Evolutionary conservation across 495 filamentous ascomycete species (phyloP), one percentile per base, ranked within the genome.

Genomic region (Aspergillus panamensis): DNA sequence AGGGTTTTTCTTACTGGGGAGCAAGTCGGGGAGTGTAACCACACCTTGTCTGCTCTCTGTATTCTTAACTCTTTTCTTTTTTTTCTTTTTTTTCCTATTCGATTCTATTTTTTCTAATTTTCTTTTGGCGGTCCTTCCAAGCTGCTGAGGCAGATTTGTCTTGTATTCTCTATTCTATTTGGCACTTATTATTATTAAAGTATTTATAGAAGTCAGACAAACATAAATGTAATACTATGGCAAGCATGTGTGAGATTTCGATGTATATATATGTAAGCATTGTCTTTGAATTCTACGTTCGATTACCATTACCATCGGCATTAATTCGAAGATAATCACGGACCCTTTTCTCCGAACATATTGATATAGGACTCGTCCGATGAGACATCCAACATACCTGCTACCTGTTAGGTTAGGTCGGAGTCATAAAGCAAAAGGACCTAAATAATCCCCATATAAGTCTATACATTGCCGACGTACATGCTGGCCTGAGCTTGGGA

Each of bases 41-140:
- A 13, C 6, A 45, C 21, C 25, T 21, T 40, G 37, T 29, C 54
- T 52, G 29, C 55, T 56, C 60, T 58, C 29, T 66, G 60, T 66
- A 66, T 66, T 66, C 55, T 62, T 61, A 31, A 48, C 37, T 55
- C 47, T 33, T 54, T 54, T 54, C 57, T 44, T 33, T 49, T 39
- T 55, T 17, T 33, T 54, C 51, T 54, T 59, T 44, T 33, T 49
- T 39, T 55, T 17, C 43, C 40, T 42, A 3, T 39, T 39, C n/a
- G 1, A 1, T 8, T 39, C 8, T 39, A 39, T n/a, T 39, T 39
- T 44, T 44, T 19, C 4, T 45, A 19, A 9, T 45, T 45, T 5
- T 45, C 42, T 45, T 20, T 45, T 45, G 16, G 16, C 8, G 19
- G 9, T 45, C 10, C 50, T 40, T 44, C 31, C 50, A 44, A 31